These are phyloP conservation scores for Hypoxylon trugodes DNA, from an alignment of 495 filamentous ascomycete species.

Conservation along the genomic window DNA sequence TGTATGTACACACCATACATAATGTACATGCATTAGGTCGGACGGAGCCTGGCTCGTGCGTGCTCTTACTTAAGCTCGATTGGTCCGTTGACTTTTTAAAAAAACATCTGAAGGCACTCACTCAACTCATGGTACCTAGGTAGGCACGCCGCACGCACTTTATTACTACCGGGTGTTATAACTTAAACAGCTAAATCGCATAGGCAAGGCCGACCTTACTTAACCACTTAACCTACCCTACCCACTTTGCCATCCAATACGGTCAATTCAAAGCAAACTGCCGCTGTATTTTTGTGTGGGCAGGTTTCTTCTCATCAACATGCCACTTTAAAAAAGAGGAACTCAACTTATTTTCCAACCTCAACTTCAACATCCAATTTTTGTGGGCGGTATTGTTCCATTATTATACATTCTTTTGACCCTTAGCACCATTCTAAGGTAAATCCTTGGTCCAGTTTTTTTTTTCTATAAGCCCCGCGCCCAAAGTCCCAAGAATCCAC, in stretches of 20 bases:
- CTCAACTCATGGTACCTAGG: no score
- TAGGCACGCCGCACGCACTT: no score
- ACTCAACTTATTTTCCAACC: neutral
- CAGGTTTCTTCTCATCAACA: conserved; percentile 9
- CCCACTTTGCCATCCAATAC: conserved; percentile 4
- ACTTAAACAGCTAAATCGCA: conserved; percentile 19
- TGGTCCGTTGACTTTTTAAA: conserved; percentile 3
- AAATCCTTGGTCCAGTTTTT: conserved; percentile 4
- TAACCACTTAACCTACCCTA: neutral
- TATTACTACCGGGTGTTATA: conserved; percentile 19
- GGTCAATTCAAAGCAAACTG: conserved; percentile 4
- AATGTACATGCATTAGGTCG: neutral
- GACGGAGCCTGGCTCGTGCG: conserved; percentile 12
- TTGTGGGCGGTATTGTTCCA: conserved; percentile 9
- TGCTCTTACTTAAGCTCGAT: conserved; percentile 11
- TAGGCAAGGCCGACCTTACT: conserved; percentile 14
- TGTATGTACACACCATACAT: neutral
- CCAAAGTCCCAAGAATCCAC: conserved; percentile 30
- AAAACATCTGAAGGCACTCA: neutral
- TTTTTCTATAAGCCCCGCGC: conserved; percentile 34
- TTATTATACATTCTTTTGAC: conserved; percentile 9
- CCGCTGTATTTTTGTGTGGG: conserved; percentile 6
- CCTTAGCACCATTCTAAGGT: conserved; percentile 1
- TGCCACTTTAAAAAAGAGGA: conserved; percentile 5
- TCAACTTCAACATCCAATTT: neutral